A percentile compares a stretch with the other conserved stretches of the same genome.
These are phyloP conservation scores for Globisporangium nodosum DNA, from an alignment of 352 stramenopile species.

Conservation along the genomic window DNA sequence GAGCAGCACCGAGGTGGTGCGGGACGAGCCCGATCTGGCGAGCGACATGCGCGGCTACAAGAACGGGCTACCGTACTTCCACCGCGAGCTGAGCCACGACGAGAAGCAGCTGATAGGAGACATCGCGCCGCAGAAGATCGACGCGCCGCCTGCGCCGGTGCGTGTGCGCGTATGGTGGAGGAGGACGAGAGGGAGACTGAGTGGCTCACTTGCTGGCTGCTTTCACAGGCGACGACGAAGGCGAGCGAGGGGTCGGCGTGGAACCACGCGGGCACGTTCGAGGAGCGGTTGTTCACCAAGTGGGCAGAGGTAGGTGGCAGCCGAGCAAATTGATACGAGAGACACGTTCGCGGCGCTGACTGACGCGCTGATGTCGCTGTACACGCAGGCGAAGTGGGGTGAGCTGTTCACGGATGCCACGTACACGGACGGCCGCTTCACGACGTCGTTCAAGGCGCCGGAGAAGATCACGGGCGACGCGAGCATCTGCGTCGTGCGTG, in stretches of 20 bases:
- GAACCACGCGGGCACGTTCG: slow-evolving; percentile 91
- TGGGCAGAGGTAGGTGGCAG: slow-evolving; percentile 51
- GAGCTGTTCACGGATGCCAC: slow-evolving; percentile 40
- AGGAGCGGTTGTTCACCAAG: slow-evolving; percentile 84
- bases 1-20: slow-evolving; percentile 45
- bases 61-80: slow-evolving; percentile 93
- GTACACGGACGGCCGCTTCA: slow-evolving; percentile 36
- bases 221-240: slow-evolving; percentile 13
- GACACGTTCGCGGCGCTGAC: not conserved
- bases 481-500: slow-evolving; percentile 84
- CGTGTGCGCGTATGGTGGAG: not conserved
- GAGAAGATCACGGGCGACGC: slow-evolving; percentile 78
- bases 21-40: slow-evolving; percentile 62
- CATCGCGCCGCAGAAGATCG: slow-evolving; percentile 85
- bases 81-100: slow-evolving; percentile 95
- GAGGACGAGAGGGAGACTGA: not conserved
- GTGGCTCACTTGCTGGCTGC: not conserved
- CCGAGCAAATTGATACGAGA: not conserved
- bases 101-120: slow-evolving; percentile 96
- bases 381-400: slow-evolving; percentile 42
- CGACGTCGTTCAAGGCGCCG: slow-evolving; percentile 43
- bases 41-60: slow-evolving; percentile 70
- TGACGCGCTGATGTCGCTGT: not conserved
- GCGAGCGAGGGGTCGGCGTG: slow-evolving; percentile 83
- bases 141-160: slow-evolving; percentile 28